Percentiles rank a stretch among this genome's conserved stretches.
Evolutionary conservation across 139 green algal genomes (phyloP).

Genomic region (Volvox africanus): DNA sequence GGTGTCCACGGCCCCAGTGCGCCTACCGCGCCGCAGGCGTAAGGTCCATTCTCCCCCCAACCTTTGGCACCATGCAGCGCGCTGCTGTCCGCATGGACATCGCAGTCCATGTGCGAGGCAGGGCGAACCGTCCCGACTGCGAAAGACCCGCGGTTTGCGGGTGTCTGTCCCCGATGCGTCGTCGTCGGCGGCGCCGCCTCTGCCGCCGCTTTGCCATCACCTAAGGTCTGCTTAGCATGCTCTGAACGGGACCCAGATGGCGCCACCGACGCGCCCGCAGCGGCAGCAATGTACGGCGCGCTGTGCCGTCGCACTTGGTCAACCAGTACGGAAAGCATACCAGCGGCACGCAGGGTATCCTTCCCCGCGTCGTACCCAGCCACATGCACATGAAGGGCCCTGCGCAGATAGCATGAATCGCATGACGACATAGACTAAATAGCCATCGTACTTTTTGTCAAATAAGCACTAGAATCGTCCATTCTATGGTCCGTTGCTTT

Average conservation of each 20-base stretch:
- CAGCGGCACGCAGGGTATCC: constrained; percentile 49
- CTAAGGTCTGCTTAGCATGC: no score
- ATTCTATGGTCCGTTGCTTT: no score
- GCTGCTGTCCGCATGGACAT: not conserved
- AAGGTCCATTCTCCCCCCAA: not conserved
- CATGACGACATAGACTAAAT: no score
- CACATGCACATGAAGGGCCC: constrained; percentile 58
- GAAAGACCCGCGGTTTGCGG: not conserved
- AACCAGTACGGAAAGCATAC: constrained; percentile 41
- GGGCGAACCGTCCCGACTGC: not conserved
- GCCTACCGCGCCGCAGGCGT: not conserved
- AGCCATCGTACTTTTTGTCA: no score
- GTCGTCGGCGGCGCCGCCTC: not conserved
- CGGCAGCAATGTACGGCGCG: constrained; percentile 17
- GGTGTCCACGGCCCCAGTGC: not conserved
- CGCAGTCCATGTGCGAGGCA: not conserved
- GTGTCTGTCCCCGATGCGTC: not conserved
- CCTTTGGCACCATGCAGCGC: not conserved
- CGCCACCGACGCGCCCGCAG: not conserved
- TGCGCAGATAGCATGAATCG: not conserved
- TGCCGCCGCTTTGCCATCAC: not conserved
- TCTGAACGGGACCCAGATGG: no score
- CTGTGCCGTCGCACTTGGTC: constrained; percentile 21
- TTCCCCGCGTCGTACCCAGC: constrained; percentile 49
- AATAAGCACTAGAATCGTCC: no score